Base-by-base conservation (phyloP, 2,329 filamentous ascomycete genomes). In the Penicillium psychrosexuale region DNA sequence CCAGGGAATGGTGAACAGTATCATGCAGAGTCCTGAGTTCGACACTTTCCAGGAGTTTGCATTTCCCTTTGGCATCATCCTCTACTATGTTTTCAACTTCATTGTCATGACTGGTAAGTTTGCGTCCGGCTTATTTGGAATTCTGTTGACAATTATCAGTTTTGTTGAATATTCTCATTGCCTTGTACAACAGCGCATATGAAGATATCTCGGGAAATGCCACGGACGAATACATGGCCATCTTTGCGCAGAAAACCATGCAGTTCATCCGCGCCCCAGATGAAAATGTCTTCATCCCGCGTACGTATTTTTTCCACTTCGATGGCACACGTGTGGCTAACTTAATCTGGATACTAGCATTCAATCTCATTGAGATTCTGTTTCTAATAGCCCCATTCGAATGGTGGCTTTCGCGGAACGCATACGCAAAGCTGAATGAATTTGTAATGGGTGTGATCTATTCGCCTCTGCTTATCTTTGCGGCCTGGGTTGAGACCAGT, bases 51-150 rank as follows among this genome's bases (percentile, higher is more conserved):
- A 97, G 61, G 82, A 87, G 24, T 99, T 97, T 70, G 90, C 89
- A 22, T 91, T 89, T 12, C 94, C 94, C 0, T 99, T 97, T 71
- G 94, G 94, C 8, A 83, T 96, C 47, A 89, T 97, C 31, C 86
- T 99, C 9, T 99, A 99, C 78, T 99, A 99, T 77, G 84, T 95
- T 69, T 99, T 97, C 74, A 96, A 93, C 17, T 99, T 99, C 68
- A 87, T 97, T 37, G 89, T 99, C 67, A 97, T 96, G 88, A 92
- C 94, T 60, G 68, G 76, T 78, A 65, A 62, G 72, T 66, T 44
- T 17, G 7, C 28, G 13, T 30, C 24, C n/a, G n/a, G 30, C 28
- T 47, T 43, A 39, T 30, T 33, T 11, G 12, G 28, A 30, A 53
- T 66, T 49, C 65, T 50, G 19, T 8, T 51, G 51, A 44, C 15